phyloP scores from a whole-genome alignment of 768 basidiomycete genomes.

The Russula emetica region DNA sequence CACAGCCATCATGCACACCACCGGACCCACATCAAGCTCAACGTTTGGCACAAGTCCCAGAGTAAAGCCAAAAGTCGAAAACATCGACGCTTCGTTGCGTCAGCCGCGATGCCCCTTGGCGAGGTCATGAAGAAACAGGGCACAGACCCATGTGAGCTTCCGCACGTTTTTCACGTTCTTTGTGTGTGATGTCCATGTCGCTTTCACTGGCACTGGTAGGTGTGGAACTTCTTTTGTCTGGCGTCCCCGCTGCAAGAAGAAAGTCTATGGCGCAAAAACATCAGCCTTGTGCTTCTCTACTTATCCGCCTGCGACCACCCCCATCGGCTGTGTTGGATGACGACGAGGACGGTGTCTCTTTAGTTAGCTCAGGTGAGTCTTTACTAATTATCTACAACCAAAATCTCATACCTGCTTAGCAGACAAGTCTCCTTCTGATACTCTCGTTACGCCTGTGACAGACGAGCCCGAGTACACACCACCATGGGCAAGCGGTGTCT shows the following conservation, averaged over 20 bases:
- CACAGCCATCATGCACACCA: slow-evolving; percentile 40
- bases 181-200: neutral
- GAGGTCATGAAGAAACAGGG: slow-evolving; percentile 52
- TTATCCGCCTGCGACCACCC: slow-evolving; percentile 24
- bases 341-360: slow-evolving; percentile 13
- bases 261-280: slow-evolving; percentile 23
- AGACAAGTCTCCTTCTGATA: slow-evolving; percentile 25
- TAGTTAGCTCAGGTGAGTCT: slow-evolving; percentile 16
- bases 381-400: too few species aligned
- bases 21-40: slow-evolving; percentile 47
- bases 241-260: slow-evolving; percentile 14
- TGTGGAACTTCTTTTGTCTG: slow-evolving; percentile 21
- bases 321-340: neutral
- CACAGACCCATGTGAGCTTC: slow-evolving; percentile 41
- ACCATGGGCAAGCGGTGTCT: slow-evolving; percentile 18
- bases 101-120: slow-evolving; percentile 45
- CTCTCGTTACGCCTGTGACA: slow-evolving; percentile 18
- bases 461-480: slow-evolving; percentile 9
- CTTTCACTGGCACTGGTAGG: slow-evolving; percentile 9
- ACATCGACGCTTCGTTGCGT: slow-evolving; percentile 53
- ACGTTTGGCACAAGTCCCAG: slow-evolving; percentile 53
- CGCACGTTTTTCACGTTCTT: neutral
- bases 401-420: neutral
- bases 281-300: slow-evolving; percentile 20
- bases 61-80: slow-evolving; percentile 58